A percentile compares a stretch with the other conserved stretches of the same genome.
These are phyloP conservation scores for Boletus chippewaensis DNA, from an alignment of 1,284 basidiomycete genomes.

Conservation along the genomic window DNA sequence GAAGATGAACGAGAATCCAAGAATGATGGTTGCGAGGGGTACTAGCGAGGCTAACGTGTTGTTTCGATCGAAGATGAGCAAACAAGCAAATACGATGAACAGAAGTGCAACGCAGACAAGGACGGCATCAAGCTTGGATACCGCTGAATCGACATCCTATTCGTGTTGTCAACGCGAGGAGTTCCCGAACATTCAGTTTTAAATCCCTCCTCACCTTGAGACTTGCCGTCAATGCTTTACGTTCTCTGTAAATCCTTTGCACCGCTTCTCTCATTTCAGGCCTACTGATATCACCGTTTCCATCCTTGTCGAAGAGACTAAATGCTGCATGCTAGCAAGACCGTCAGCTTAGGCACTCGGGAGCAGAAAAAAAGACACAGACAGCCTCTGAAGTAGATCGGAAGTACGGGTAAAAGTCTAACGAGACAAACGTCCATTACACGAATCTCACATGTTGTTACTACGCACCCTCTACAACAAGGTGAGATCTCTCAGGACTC, in stretches of 20 bases:
- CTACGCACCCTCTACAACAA: slow-evolving; percentile 57
- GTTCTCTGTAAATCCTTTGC: slow-evolving; percentile 74
- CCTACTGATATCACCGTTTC: slow-evolving; percentile 76
- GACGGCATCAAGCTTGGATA: slow-evolving; percentile 71
- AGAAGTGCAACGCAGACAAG: slow-evolving; percentile 57
- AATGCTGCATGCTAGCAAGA: slow-evolving; percentile 60
- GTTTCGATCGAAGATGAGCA: slow-evolving; percentile 71
- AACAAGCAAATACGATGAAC: slow-evolving; percentile 62
- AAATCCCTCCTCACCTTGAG: slow-evolving; percentile 46
- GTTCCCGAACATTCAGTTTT: background rate
- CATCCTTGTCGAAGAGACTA: slow-evolving; percentile 74
- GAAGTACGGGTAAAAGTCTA: slow-evolving; percentile 77
- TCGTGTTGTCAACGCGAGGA: slow-evolving; percentile 3
- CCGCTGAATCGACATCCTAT: slow-evolving; percentile 64
- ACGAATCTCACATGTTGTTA: background rate
- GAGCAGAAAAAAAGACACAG: slow-evolving; percentile 24
- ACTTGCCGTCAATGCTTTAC: slow-evolving; percentile 65
- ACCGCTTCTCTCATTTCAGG: slow-evolving; percentile 82
- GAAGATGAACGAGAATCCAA: slow-evolving; percentile 78
- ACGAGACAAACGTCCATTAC: slow-evolving; percentile 6
- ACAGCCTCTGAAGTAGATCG: slow-evolving; percentile 65
- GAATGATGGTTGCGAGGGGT: slow-evolving; percentile 73
- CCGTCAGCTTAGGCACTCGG: slow-evolving; percentile 3
- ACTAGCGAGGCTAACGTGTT: slow-evolving; percentile 74
- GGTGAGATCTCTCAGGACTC: slow-evolving; percentile 50